Base-by-base conservation (phyloP, 116 monocot species). In the Phalaenopsis hybrid region DNA sequence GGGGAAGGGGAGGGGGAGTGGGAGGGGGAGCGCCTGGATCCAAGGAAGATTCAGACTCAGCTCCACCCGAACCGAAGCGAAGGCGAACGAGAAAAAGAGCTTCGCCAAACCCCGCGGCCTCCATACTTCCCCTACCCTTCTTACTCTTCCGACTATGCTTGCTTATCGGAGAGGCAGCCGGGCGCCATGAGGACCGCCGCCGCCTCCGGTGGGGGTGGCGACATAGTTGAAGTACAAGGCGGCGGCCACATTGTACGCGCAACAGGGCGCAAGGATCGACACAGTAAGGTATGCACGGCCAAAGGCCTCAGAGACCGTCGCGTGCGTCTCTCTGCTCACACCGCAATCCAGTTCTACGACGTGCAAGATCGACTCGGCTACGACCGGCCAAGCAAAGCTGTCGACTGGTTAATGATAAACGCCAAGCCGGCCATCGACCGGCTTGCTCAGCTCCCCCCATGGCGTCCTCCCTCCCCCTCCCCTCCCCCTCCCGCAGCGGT, bases 311-410 rank as follows among this genome's bases (percentile, higher is more conserved):
- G 97, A 6, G 97, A 97, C 78, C 92, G 97, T 69, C 88, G 97
- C 9, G 97, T 94, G 16, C 91, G 97, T n/a, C 91, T 97, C 57
- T 85, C 97, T 8, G 97, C 97, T 8, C 94, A 94, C 85, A 97
- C 97, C 5, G 97, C 97, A 44, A 97, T 97, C 80, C 91, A 93
- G 78, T 97, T 97, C 92, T 97, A 97, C 78, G 97, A 97, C 78
- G 93, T 97, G 33, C 97, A 97, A 82, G 97, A 97, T 83, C 89
- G 97, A 20, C 91, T 97, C 1, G 97, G 94, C 81, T 94, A 91
- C 80, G 97, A 97, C 86, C 92, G 97, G 10, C 97, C 97, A 28
- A 97, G 97, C 89, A 97, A 94, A 78, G 97, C 97, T 69, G 94
- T 94, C 31, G 97, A 97, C 46, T 95, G 95, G 95, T 89, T 95